A percentile compares a stretch with the other conserved stretches of the same genome.
These are phyloP conservation scores for Esteya vermicola DNA, from an alignment of 2,329 filamentous ascomycete species.

Conservation along the genomic window DNA sequence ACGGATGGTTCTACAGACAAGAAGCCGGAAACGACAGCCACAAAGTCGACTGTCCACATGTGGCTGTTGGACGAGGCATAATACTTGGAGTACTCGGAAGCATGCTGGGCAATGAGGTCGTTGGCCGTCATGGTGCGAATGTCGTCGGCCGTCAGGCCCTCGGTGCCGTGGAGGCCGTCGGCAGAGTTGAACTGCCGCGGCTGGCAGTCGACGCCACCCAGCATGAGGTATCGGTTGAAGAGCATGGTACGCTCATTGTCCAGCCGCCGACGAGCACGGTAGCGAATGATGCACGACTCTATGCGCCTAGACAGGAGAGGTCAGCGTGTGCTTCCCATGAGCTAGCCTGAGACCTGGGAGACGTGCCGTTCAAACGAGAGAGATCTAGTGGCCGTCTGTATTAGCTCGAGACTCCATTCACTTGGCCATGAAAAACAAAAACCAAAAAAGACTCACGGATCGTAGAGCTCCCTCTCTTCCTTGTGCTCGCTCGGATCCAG, in stretches of 20 bases:
- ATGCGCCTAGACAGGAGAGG: slow-evolving; percentile 48
- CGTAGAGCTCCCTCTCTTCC: slow-evolving; percentile 55
- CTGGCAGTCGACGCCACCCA: slow-evolving; percentile 61
- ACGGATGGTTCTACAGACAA: too few species aligned
- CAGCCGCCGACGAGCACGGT: slow-evolving; percentile 61
- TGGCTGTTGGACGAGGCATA: slow-evolving; percentile 34
- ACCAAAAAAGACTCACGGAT: slow-evolving; percentile 31
- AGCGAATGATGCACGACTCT: slow-evolving; percentile 73
- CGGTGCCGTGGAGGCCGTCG: slow-evolving; percentile 30
- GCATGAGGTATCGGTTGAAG: slow-evolving; percentile 68
- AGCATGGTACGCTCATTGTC: slow-evolving; percentile 44
- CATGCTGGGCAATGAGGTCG: slow-evolving; percentile 38
- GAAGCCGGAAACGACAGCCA: slow-evolving; percentile 62
- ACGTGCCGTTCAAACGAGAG: too few species aligned
- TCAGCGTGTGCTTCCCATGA: not conserved
- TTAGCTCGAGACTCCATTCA: not conserved
- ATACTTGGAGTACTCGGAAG: slow-evolving; percentile 24
- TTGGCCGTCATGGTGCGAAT: slow-evolving; percentile 50
- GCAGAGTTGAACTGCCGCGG: slow-evolving; percentile 46
- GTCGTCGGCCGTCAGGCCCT: slow-evolving; percentile 46
- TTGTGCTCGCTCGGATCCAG: slow-evolving; percentile 55
- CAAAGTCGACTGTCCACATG: slow-evolving; percentile 71
- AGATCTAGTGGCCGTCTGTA: too few species aligned
- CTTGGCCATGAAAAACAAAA: not conserved
- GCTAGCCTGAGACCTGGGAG: too few species aligned